These are phyloP conservation scores for Macrophomina tecta DNA, from an alignment of 2,329 filamentous ascomycete genomes.

Conservation along the genomic window DNA sequence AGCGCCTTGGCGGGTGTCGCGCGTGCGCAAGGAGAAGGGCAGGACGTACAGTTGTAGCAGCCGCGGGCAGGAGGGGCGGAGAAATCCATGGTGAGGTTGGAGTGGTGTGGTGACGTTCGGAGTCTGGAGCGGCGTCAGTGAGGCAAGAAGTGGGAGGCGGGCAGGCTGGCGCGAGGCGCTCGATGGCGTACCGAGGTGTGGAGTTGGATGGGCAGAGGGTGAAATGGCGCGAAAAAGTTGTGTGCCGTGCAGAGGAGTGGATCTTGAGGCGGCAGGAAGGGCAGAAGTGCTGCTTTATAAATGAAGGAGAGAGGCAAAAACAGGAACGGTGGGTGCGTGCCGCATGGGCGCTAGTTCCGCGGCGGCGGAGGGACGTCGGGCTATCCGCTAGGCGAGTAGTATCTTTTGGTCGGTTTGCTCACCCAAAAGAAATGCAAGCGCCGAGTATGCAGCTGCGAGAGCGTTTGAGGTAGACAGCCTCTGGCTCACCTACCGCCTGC, in stretches of 20 bases:
- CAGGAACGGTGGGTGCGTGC: constrained; percentile 19
- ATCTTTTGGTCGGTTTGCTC: constrained; percentile 21
- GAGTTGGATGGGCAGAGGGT: neutral
- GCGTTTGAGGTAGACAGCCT: constrained; percentile 23
- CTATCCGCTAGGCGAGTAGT: constrained; percentile 22
- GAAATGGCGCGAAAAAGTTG: neutral
- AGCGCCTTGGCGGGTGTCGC: neutral
- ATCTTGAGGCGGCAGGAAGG: constrained; percentile 3
- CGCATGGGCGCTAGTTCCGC: constrained; percentile 14
- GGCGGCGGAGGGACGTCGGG: constrained; percentile 19
- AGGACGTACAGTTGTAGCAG: constrained; percentile 51
- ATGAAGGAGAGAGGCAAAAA: constrained; percentile 18
- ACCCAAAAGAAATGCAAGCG: constrained; percentile 25
- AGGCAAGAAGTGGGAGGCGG: neutral
- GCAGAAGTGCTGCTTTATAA: constrained; percentile 20
- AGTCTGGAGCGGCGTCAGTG: constrained; percentile 27
- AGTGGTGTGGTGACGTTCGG: constrained; percentile 12
- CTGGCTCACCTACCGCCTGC: neutral
- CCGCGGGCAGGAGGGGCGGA: constrained; percentile 44
- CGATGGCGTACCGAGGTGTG: neutral
- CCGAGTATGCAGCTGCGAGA: constrained; percentile 24
- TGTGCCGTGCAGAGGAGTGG: constrained; percentile 15
- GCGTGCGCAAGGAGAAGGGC: constrained; percentile 19
- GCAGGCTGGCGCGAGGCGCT: neutral
- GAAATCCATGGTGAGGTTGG: constrained; percentile 42